Percentiles rank a stretch among this genome's conserved stretches.
Evolutionary conservation across 345 rosid genomes (phyloP).

Genomic region (Eucalyptus pauciflora): DNA sequence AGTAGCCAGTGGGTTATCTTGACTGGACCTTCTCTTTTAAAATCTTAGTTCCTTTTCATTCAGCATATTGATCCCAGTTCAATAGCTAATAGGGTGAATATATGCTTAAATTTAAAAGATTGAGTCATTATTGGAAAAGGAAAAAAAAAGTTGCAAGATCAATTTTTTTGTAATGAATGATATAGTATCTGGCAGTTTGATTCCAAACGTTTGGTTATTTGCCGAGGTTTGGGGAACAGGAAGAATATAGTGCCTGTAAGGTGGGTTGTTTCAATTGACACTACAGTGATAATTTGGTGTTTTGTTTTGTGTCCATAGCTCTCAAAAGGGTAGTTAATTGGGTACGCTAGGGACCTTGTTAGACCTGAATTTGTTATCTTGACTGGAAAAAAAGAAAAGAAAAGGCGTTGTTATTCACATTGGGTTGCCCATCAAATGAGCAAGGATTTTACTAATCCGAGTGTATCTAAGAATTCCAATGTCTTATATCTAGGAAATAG

Average conservation of each 20-base stretch:
- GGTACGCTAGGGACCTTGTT: background rate
- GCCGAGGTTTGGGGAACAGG: background rate
- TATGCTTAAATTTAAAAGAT: background rate
- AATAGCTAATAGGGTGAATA: background rate
- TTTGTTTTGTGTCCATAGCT: background rate
- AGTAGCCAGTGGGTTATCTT: slow-evolving; percentile 24
- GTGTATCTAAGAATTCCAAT: background rate
- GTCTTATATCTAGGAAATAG: background rate
- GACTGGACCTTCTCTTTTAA: background rate
- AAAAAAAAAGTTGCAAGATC: background rate
- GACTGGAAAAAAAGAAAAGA: background rate
- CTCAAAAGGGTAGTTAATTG: background rate
- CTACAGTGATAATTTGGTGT: background rate
- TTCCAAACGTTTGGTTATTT: background rate
- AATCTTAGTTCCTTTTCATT: background rate
- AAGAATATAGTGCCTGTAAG: background rate
- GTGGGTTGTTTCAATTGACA: background rate
- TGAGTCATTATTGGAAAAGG: background rate
- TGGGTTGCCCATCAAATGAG: background rate
- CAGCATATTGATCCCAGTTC: background rate
- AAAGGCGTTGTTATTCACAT: background rate
- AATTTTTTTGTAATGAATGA: background rate
- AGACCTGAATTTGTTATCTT: background rate
- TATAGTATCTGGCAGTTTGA: background rate
- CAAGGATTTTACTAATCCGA: background rate